phyloP scores from a whole-genome alignment of 2,329 filamentous ascomycete species.

The Thermomyces lanuginosus region DNA sequence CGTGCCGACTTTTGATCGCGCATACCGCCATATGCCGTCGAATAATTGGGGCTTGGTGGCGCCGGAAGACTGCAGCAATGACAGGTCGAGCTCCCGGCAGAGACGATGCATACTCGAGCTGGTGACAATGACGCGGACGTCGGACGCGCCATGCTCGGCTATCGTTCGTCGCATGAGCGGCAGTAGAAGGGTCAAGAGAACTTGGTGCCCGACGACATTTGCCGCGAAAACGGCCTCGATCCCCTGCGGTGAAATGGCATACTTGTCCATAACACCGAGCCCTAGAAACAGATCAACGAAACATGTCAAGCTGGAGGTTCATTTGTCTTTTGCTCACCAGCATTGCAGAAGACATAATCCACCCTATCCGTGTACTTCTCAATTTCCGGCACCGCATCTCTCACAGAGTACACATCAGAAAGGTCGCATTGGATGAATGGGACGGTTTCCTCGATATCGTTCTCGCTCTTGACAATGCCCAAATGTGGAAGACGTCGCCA shows the following conservation, averaged over 20 bases:
- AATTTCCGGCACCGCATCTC: slow-evolving; percentile 10
- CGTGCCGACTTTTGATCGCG: slow-evolving; percentile 17
- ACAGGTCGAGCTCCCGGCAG: slow-evolving; percentile 13
- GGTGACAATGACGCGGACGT: slow-evolving; percentile 31
- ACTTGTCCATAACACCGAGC: slow-evolving; percentile 10
- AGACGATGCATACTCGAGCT: slow-evolving; percentile 17
- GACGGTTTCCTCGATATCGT: slow-evolving; percentile 9
- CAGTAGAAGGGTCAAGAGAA: slow-evolving; percentile 34
- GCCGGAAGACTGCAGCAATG: slow-evolving; percentile 11
- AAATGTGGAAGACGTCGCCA: too few species aligned
- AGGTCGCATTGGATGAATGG: slow-evolving; percentile 18
- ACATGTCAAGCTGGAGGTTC: too few species aligned
- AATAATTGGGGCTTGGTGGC: slow-evolving; percentile 9
- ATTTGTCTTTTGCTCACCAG: slow-evolving; percentile 14
- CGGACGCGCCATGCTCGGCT: slow-evolving; percentile 12
- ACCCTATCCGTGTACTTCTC: slow-evolving; percentile 11
- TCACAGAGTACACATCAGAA: slow-evolving; percentile 12
- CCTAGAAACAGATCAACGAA: too few species aligned
- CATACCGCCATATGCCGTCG: slow-evolving; percentile 18
- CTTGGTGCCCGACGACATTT: slow-evolving; percentile 35
- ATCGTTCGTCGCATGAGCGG: slow-evolving; percentile 14
- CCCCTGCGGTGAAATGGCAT: slow-evolving; percentile 19
- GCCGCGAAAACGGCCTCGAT: slow-evolving; percentile 35
- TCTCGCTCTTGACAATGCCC: slow-evolving; percentile 8
- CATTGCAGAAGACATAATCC: slow-evolving; percentile 19